phyloP scores from a whole-genome alignment of 352 stramenopile genomes.

The Phytophthora brassicae region DNA sequence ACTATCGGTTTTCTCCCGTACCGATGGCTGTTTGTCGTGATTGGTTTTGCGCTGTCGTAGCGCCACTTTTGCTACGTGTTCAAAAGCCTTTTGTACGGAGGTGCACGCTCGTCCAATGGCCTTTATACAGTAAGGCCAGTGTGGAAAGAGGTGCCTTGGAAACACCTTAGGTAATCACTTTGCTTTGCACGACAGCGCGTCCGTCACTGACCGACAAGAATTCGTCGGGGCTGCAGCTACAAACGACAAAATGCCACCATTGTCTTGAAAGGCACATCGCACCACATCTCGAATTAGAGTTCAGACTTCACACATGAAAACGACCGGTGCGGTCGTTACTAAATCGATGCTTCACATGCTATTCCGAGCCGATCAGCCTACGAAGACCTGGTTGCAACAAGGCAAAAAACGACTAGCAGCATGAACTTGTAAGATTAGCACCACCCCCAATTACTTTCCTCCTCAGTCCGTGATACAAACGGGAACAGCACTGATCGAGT shows the following conservation, averaged over 20 bases:
- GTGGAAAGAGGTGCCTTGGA: conserved; percentile 4
- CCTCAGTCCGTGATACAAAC: background rate
- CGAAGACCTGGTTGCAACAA: conserved; percentile 25
- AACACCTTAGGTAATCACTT: conserved; percentile 15
- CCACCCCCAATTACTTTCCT: conserved; percentile 16
- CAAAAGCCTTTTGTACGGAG: too few species aligned
- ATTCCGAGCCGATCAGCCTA: conserved; percentile 20
- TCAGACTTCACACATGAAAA: conserved; percentile 25
- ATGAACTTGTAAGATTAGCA: conserved; percentile 9
- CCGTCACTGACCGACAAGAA: conserved; percentile 1
- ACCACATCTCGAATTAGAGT: conserved; percentile 38
- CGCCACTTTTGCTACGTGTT: conserved; percentile 39
- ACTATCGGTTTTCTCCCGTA: conserved; percentile 30
- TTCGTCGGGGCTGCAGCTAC: conserved; percentile 19
- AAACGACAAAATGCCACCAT: conserved; percentile 29
- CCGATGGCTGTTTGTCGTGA: conserved; percentile 39
- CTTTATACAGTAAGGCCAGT: background rate
- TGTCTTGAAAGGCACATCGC: conserved; percentile 22
- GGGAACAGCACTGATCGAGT: background rate
- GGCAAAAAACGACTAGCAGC: conserved; percentile 1
- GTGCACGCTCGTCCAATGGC: background rate
- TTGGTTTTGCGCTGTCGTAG: conserved; percentile 44
- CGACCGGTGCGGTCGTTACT: conserved; percentile 15
- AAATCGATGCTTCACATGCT: conserved; percentile 10
- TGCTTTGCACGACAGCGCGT: background rate